Evolutionary conservation across 345 rosid species (phyloP).

Genomic region (Bruguiera gymnorhiza): DNA sequence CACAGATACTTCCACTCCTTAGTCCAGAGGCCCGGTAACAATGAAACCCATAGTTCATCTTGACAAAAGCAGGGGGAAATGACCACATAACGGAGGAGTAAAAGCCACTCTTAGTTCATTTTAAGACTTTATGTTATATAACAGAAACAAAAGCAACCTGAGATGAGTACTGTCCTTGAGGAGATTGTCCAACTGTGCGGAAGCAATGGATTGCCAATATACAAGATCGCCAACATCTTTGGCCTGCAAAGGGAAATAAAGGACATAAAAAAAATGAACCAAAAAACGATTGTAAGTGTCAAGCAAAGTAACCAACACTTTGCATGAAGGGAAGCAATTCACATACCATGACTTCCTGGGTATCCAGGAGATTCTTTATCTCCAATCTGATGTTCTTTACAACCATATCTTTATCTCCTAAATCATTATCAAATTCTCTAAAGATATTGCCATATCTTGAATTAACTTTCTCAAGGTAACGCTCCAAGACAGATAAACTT

Average conservation of each 20-base stretch:
- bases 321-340: slow-evolving; percentile 9
- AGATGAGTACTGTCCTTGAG: slow-evolving; percentile 46
- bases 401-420: slow-evolving; percentile 44
- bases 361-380: slow-evolving; percentile 39
- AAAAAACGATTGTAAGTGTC: background rate
- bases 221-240: slow-evolving; percentile 62
- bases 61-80: background rate
- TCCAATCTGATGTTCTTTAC: slow-evolving; percentile 53
- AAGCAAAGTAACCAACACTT: slow-evolving; percentile 2
- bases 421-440: slow-evolving; percentile 67
- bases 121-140: background rate
- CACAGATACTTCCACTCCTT: background rate
- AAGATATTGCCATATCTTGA: slow-evolving; percentile 65
- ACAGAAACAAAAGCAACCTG: slow-evolving; percentile 40
- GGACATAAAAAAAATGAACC: slow-evolving; percentile 1
- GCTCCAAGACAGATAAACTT: slow-evolving; percentile 80
- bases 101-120: background rate
- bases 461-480: slow-evolving; percentile 79
- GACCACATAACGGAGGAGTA: background rate
- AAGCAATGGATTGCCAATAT: slow-evolving; percentile 62
- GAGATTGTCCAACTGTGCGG: slow-evolving; percentile 44
- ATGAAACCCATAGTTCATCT: too few relatives aligned
- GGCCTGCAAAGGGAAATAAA: slow-evolving; percentile 37
- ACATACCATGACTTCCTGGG: slow-evolving; percentile 55
- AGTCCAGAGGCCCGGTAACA: too few relatives aligned